phyloP scores from a whole-genome alignment of 2,329 filamentous ascomycete species.

The Teratosphaeria zuluensis region DNA sequence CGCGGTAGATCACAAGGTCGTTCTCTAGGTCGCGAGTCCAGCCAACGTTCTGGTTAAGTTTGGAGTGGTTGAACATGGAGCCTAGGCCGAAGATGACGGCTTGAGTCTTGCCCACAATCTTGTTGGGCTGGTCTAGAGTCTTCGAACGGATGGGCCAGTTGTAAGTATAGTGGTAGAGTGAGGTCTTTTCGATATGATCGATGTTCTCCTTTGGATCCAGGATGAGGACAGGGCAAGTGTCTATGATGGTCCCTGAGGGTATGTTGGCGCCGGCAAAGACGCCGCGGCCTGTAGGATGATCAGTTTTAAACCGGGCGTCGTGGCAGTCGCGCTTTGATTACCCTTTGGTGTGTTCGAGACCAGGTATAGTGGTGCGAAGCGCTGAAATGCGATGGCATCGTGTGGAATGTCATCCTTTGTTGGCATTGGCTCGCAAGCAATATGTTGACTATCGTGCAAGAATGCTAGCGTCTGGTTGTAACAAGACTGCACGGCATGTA shows the following conservation, averaged over 20 bases:
- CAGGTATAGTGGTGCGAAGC: slow-evolving; percentile 34
- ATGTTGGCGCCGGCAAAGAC: slow-evolving; percentile 42
- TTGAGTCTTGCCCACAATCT: slow-evolving; percentile 31
- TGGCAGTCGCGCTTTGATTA: slow-evolving; percentile 11
- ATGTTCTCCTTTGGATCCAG: slow-evolving; percentile 40
- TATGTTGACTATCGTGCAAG: not conserved
- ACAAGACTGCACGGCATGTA: not conserved
- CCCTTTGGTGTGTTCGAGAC: slow-evolving; percentile 44
- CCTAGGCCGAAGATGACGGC: slow-evolving; percentile 47
- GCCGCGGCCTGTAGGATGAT: slow-evolving; percentile 36
- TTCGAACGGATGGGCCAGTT: slow-evolving; percentile 33
- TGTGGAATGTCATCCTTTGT: not conserved
- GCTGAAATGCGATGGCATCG: slow-evolving; percentile 24
- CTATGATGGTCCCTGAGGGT: slow-evolving; percentile 39
- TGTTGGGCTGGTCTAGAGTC: not conserved
- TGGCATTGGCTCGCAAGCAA: not conserved
- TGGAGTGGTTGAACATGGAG: slow-evolving; percentile 50
- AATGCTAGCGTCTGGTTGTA: not conserved
- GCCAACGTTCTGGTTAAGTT: slow-evolving; percentile 43
- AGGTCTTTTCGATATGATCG: slow-evolving; percentile 40
- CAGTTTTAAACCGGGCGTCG: not conserved
- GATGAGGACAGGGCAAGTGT: slow-evolving; percentile 44
- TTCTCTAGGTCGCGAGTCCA: slow-evolving; percentile 42
- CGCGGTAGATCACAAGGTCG: slow-evolving; percentile 39
- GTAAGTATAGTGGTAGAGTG: slow-evolving; percentile 48